Evolutionary conservation across 1,139 yeast genomes (phyloP), one percentile per base, ranked within the genome.

Genomic region (Yamadazyma sp.): DNA sequence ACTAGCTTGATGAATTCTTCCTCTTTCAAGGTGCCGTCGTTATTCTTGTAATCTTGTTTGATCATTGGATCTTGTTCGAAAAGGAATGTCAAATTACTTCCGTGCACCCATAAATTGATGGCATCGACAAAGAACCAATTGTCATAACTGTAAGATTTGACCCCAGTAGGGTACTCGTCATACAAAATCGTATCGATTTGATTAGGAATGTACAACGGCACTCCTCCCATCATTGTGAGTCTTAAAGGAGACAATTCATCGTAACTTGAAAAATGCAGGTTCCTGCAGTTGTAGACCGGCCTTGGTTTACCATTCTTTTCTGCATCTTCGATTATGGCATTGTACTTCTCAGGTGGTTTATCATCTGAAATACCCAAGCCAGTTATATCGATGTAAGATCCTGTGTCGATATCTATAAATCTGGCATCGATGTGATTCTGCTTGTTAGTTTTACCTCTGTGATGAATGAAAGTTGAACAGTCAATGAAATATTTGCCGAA

Each of bases 361-460:
- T 69, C 62, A 25, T 62, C 59, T 28, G 67, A 57, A 16, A 69
- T 45, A 18, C 79, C 69, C 38, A 79, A 56, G 0, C 77, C 84
- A 1, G 83, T 78, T 27, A 79, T 75, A 59, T 87, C 95, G 42
- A 87, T 76, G 54, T 83, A 87, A 36, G 82, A 59, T 0, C 95
- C 96, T 6, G 87, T 76, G 45, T 83, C 86, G 6, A 81, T 66
- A 59, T 87, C 95, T 43, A 87, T 79, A 54, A 87, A 84, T 44
- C 95, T 72, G 1, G 91, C 95, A 64, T 87, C 96, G 45, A 87
- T 86, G 44, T 83, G 79, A 56, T 86, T 87, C 20, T 56, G 54
- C 2, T 69, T 70, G 39, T 64, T 63, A 9, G 65, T 66, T 41
- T 58, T 54, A 9, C 49, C 55, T 38, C 76, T 50, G 36, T 58